Evolutionary conservation across 495 filamentous ascomycete species (phyloP).

Genomic region (Neurospora sp.): DNA sequence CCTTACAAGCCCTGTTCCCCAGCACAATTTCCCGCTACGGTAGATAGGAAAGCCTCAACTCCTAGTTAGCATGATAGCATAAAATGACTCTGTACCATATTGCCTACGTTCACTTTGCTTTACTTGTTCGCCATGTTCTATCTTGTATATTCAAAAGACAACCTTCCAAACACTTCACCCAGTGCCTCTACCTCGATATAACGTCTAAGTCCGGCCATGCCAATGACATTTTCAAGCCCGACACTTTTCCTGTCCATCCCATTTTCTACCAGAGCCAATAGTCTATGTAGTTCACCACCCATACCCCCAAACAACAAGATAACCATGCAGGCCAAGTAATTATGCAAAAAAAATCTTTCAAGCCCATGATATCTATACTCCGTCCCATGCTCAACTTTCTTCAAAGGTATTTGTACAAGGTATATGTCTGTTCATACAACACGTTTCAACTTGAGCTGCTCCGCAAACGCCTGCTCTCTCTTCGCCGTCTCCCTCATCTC

Average conservation of each 20-base stretch:
- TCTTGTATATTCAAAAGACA: neutral
- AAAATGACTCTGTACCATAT: neutral
- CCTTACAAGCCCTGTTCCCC: no score
- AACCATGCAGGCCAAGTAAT: neutral
- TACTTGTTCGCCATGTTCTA: neutral
- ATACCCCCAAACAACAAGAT: neutral
- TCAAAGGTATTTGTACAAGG: neutral
- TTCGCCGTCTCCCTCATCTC: neutral
- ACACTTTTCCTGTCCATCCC: neutral
- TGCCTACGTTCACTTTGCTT: neutral
- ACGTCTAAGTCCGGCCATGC: neutral
- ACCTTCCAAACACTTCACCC: neutral
- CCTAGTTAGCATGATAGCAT: neutral
- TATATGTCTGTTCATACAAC: neutral
- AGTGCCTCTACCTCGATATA: neutral
- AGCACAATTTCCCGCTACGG: no score
- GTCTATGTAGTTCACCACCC: neutral
- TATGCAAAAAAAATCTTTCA: neutral
- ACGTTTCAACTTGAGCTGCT: neutral
- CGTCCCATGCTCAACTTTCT: neutral
- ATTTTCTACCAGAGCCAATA: neutral
- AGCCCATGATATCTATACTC: neutral
- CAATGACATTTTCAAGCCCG: neutral
- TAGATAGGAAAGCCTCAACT: neutral
- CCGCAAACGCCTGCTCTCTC: neutral